phyloP scores from a whole-genome alignment of 1,139 yeast species.

The Yamadazyma conglobata region DNA sequence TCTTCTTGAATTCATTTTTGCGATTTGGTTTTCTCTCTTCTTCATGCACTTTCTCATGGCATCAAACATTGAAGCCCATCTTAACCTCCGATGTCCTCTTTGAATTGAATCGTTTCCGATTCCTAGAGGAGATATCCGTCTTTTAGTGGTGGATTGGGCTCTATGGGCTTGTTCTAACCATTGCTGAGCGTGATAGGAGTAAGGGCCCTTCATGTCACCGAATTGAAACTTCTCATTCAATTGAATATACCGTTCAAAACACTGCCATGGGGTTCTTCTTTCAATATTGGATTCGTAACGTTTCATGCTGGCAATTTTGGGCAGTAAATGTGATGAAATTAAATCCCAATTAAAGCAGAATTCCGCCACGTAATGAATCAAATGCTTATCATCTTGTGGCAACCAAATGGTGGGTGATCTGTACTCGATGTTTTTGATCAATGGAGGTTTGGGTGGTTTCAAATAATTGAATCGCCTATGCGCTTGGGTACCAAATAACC shows the following conservation, averaged over 20 bases:
- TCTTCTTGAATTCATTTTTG: conserved; percentile 34
- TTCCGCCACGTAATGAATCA: conserved; percentile 79
- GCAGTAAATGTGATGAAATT: conserved; percentile 72
- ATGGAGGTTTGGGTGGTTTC: conserved; percentile 88
- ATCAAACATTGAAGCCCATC: conserved; percentile 96
- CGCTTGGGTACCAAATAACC: conserved; percentile 55
- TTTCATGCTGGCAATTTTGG: conserved; percentile 49
- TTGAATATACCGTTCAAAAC: conserved; percentile 94
- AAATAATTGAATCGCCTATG: conserved; percentile 60
- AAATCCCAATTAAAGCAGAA: conserved; percentile 92
- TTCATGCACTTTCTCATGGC: conserved; percentile 89
- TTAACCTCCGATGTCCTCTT: conserved; percentile 80
- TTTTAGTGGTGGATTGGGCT: conserved; percentile 80
- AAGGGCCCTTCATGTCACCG: conserved; percentile 82
- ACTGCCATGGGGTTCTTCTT: conserved; percentile 97
- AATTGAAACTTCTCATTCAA: conserved; percentile 83
- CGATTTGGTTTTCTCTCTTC: conserved; percentile 62
- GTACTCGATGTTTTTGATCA: conserved; percentile 68
- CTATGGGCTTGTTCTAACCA: conserved; percentile 92
- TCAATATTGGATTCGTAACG: conserved; percentile 84
- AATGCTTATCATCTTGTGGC: conserved; percentile 83
- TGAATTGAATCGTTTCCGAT: conserved; percentile 89
- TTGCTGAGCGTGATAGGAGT: conserved; percentile 79
- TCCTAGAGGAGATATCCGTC: conserved; percentile 88
- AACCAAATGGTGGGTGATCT: conserved; percentile 94